phyloP scores from a whole-genome alignment of 495 filamentous ascomycete species.

The Pseudomonodictys pantanalensis region DNA sequence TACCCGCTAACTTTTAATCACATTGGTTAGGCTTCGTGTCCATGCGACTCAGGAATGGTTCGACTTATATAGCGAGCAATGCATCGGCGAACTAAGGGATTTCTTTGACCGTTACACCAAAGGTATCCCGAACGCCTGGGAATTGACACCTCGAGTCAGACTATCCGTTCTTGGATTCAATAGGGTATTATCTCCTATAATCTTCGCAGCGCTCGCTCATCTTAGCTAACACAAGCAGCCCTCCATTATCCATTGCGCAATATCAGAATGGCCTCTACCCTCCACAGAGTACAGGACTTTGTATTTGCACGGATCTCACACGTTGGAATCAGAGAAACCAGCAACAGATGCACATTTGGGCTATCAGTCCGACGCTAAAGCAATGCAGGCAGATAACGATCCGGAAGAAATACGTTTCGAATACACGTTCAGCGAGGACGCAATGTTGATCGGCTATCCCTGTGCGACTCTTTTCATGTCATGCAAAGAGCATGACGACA shows the following conservation, averaged over 20 bases:
- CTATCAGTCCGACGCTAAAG: background rate
- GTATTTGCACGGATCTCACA: too few relatives aligned
- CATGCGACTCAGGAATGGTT: background rate
- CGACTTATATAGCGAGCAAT: background rate
- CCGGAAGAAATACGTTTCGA: background rate
- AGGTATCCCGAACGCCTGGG: background rate
- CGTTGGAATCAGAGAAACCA: background rate
- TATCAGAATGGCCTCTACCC: background rate
- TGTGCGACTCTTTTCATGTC: background rate
- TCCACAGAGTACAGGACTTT: too few relatives aligned
- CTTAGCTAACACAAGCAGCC: background rate
- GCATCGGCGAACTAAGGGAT: background rate
- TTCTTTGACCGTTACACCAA: background rate
- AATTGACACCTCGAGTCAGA: background rate
- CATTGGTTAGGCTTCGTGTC: background rate
- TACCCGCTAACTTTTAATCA: background rate
- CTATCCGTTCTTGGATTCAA: background rate
- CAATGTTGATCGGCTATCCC: background rate
- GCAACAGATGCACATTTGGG: too few relatives aligned
- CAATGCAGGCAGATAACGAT: background rate
- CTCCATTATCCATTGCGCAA: background rate
- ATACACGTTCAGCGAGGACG: background rate
- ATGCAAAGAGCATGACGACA: background rate
- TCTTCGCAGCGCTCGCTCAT: background rate
- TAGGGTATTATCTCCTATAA: background rate